Percentiles rank a stretch among this genome's conserved stretches.
phyloP scores from a whole-genome alignment of 306 rosid species.

The Prunus mira region DNA sequence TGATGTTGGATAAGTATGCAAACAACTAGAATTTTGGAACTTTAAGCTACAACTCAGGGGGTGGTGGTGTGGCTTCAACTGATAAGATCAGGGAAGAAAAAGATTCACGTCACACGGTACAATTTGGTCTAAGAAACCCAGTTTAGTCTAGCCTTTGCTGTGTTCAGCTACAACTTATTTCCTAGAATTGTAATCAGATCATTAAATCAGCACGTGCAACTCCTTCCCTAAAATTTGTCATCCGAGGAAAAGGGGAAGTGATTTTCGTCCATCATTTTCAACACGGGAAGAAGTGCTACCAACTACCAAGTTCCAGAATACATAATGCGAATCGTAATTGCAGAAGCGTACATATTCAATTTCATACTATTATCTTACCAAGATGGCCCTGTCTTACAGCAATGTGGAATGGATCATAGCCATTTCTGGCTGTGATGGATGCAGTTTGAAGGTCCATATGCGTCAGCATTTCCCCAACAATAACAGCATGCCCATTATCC shows the following conservation, averaged over 20 bases:
- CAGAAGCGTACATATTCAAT: background rate
- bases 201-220: background rate
- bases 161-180: background rate
- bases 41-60: background rate
- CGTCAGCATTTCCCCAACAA: constrained; percentile 75
- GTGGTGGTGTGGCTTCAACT: background rate
- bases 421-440: constrained; percentile 71
- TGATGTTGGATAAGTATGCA: background rate
- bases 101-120: background rate
- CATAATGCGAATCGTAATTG: background rate
- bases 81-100: background rate
- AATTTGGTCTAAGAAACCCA: background rate
- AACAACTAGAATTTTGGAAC: background rate
- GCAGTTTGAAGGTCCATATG: constrained; percentile 78
- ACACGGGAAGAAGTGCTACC: background rate
- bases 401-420: constrained; percentile 84
- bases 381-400: constrained; percentile 92
- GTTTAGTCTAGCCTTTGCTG: background rate
- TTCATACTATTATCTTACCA: constrained; percentile 42
- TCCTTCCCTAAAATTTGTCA: background rate
- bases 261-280: too few species aligned
- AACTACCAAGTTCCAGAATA: background rate
- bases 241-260: background rate
- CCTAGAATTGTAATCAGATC: background rate
- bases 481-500: constrained; percentile 63